Conservation (phyloP, 345 rosid genomes). For the Rhodamnia argentea region DNA sequence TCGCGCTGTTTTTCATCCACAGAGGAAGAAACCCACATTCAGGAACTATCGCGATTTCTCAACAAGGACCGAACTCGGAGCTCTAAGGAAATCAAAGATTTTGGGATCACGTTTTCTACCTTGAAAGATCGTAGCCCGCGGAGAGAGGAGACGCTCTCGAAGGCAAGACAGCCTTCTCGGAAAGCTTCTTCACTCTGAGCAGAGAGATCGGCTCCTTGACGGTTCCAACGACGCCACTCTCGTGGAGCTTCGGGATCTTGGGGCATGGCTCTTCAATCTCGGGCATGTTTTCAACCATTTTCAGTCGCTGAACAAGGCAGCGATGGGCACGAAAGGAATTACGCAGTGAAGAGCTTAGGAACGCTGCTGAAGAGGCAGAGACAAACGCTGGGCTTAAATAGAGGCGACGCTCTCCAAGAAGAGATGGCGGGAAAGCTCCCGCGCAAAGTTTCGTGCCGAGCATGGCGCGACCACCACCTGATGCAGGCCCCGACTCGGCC, state of each 20-base stretch:
- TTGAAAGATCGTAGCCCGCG: slow-evolving; percentile 81
- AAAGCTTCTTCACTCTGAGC: slow-evolving; percentile 63
- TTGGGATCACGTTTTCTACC: neutral
- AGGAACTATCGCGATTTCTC: neutral
- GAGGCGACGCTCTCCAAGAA: neutral
- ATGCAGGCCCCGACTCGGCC: neutral
- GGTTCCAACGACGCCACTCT: slow-evolving; percentile 16
- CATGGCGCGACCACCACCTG: neutral
- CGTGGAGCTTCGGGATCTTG: slow-evolving; percentile 37
- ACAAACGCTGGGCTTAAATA: neutral
- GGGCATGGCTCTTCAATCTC: slow-evolving; percentile 17
- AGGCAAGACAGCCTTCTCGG: slow-evolving; percentile 64
- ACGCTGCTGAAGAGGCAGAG: neutral
- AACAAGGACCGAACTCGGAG: neutral
- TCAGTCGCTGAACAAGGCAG: neutral
- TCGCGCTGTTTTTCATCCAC: slow-evolving; percentile 26
- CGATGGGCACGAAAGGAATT: neutral
- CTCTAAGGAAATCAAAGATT: neutral
- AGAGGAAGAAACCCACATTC: neutral
- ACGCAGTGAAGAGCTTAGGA: neutral
- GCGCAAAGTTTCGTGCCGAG: neutral
- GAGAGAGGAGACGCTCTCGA: slow-evolving; percentile 60
- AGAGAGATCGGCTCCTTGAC: neutral
- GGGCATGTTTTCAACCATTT: neutral
- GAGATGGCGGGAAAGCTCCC: neutral